Base-by-base conservation (phyloP, 2,329 filamentous ascomycete species). In the Clarireedia hainanense region DNA sequence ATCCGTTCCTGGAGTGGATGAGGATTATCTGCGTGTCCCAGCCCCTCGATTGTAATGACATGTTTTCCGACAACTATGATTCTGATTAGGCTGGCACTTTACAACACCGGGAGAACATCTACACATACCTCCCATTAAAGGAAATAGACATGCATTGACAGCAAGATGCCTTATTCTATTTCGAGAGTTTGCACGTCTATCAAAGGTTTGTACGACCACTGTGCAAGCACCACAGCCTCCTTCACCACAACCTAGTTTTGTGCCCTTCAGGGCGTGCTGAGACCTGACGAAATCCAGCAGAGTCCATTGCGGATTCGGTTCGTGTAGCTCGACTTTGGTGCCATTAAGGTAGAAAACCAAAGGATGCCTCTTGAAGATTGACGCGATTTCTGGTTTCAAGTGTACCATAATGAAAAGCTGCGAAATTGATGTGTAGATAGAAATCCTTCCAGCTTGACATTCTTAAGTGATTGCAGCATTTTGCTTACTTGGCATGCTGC, bases 221-320 rank as follows among this genome's bases (percentile, higher is more conserved):
- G 91, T 96, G 69, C 91, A 96, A 60, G 92, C 92, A 65, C 92
- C 92, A 68, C 92, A 97, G 4, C 92, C 92, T 60, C 92, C 92
- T 75, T 97, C 92, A 52, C 90, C 90, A 73, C 92, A 97, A 49
- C 92, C 92, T 72, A 97, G 79, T 72, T 97, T 97, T 4, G 92
- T 96, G 10, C 92, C 92, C 9, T 91, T 96, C 65, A 96, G 75
- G 0, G 92, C 92, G 68, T 64, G 61, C 46, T 64, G 64, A n/a
- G 64, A 96, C 86, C 92, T 81, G 47, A 97, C 78, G 66, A 96
- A 97, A 69, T 97, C 92, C 4, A 97, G 75, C 24, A 97, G 77
- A 0, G 92, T 97, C 55, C 91, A 79, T 68, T 96, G 91, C 0
- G 92, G 92, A 66, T 97, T 91, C 40, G 92, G 82, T n/a, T 89